Percentiles rank a stretch among this genome's conserved stretches.
Evolutionary conservation across 1,284 basidiomycete species (phyloP).

Genomic region (Cutaneotrichosporon spelunceum): DNA sequence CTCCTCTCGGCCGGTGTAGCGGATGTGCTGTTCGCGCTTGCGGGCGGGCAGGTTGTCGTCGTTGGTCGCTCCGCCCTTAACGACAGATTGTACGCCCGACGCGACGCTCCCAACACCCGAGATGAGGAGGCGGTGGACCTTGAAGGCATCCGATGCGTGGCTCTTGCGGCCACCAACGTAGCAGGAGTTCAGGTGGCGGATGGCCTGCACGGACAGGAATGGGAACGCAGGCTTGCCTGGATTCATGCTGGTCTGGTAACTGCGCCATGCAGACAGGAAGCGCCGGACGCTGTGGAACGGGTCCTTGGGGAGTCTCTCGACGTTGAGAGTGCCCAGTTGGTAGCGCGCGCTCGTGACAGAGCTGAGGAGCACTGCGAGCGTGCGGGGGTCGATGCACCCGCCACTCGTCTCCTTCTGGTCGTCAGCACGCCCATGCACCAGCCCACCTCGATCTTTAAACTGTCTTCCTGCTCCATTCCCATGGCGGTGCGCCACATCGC

Average conservation of each 20-base stretch:
- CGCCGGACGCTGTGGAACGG: constrained; percentile 36
- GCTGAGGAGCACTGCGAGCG: constrained; percentile 41
- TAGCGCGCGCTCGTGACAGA: constrained; percentile 45
- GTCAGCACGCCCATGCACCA: neutral
- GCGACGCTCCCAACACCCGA: constrained; percentile 43
- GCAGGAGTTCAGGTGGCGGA: constrained; percentile 32
- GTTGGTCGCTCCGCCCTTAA: constrained; percentile 37
- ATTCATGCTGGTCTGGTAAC: constrained; percentile 25
- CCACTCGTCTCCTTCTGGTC: constrained; percentile 47
- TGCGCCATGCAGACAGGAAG: constrained; percentile 40
- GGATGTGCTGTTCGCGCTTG: constrained; percentile 42
- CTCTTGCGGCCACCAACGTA: constrained; percentile 36
- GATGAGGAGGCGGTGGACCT: constrained; percentile 40
- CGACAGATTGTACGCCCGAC: constrained; percentile 35
- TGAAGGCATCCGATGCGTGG: constrained; percentile 36
- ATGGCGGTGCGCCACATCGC: constrained; percentile 41
- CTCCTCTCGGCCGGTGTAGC: constrained; percentile 21
- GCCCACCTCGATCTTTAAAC: constrained; percentile 42
- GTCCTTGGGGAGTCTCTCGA: constrained; percentile 45
- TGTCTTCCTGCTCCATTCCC: constrained; percentile 48
- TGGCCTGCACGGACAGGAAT: constrained; percentile 31
- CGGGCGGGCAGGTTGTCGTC: constrained; percentile 35
- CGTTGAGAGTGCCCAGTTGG: constrained; percentile 36
- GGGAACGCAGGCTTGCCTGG: neutral
- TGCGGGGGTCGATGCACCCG: constrained; percentile 46